Base-by-base conservation (phyloP, 805 yeast species). In the Phaffomyces opuntiae region DNA sequence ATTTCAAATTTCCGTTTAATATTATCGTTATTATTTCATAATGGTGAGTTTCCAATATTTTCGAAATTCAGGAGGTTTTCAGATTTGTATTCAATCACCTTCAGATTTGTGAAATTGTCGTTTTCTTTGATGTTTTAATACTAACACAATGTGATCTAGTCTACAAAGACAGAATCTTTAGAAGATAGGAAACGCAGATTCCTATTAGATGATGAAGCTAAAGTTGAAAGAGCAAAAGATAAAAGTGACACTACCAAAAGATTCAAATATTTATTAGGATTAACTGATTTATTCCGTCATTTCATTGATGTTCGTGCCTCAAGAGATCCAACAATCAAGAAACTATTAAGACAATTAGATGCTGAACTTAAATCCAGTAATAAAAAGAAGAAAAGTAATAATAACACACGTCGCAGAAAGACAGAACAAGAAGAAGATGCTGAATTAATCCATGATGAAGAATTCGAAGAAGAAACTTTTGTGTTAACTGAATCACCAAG, bases 341-440 rank as follows among this genome's bases (percentile, higher is more conserved):
- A 76, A 51, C 53, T 82, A 34, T 67, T 85, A 46, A 72, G 76
- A 52, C 75, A 73, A 41, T 68, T 80, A 26, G 89, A 83, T 53
- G 65, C 66, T 25, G 71, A 77, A 48, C 71, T 72, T 24, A 68
- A 69, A 41, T 61, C 66, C 35, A 65, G 64, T 42, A 57, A 45
- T 48, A 59, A 49, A 27, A 53, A 49, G 33, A 41, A 44, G 8
- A 32, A 42, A 9, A 17, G 34, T 7, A 17, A 46, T 48, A 45
- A 48, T 51, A 54, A 13, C 13, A 12, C 69, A 26, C 81, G 93
- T 41, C 80, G 86, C 45, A 75, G 97, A 52, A 93, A 90, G 59
- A 81, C 96, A 0, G 98, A 93, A 65, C 84, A 87, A 64, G 97
- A 91, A 63, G 99, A 91, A 65, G 98, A 91, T 63, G 95, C 88